Evolutionary conservation across 1,139 yeast species (phyloP).

Genomic region (Zygosaccharomyces sapae): DNA sequence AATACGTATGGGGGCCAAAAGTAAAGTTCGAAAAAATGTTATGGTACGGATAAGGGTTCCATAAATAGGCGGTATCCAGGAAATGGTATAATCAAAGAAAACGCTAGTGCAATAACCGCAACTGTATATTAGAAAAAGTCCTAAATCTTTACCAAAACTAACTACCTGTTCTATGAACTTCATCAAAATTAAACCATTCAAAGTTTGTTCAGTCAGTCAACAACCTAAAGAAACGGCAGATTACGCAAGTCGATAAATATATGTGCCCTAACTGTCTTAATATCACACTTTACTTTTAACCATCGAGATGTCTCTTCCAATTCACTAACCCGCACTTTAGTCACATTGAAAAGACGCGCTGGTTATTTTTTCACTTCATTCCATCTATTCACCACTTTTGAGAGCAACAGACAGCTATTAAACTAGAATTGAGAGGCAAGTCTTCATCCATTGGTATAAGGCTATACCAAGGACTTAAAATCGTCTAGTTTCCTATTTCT

Average conservation of each 20-base stretch:
- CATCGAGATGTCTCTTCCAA: neutral
- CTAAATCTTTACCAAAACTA: slow-evolving; percentile 7
- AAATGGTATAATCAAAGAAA: slow-evolving; percentile 3
- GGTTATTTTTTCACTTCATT: neutral
- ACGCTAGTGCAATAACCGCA: slow-evolving; percentile 12
- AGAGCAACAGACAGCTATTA: too few species aligned
- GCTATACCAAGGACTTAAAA: neutral
- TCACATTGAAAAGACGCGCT: neutral
- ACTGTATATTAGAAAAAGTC: slow-evolving; percentile 11
- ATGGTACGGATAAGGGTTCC: slow-evolving; percentile 1
- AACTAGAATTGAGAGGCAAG: too few species aligned
- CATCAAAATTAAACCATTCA: neutral
- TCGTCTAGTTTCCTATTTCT: neutral
- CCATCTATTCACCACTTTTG: neutral
- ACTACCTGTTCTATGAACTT: neutral
- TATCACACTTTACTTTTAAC: neutral
- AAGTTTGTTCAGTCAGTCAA: too few species aligned
- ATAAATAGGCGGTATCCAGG: neutral
- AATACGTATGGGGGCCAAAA: slow-evolving; percentile 20
- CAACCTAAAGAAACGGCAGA: neutral
- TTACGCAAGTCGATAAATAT: too few species aligned
- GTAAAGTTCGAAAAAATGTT: neutral
- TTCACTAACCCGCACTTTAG: slow-evolving; percentile 2
- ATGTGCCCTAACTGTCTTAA: too few species aligned
- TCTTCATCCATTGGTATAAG: slow-evolving; percentile 4